phyloP scores from a whole-genome alignment of 2,329 filamentous ascomycete genomes.

The Proliferodiscus dingleyae region DNA sequence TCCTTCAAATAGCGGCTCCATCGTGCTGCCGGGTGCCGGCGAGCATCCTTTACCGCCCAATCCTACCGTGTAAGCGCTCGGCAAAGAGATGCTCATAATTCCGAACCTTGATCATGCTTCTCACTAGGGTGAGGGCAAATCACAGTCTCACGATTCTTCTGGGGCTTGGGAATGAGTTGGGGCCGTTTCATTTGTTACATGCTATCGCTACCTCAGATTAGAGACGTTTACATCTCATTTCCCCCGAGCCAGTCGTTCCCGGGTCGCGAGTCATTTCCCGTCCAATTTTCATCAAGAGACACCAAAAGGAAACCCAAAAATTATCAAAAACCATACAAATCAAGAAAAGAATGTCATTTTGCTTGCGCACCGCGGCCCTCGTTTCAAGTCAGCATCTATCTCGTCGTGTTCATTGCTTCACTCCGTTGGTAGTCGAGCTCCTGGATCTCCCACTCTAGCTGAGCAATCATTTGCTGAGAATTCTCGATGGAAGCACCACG shows the following conservation, averaged over 20 bases:
- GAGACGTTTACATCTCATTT: conserved; percentile 11
- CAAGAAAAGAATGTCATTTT: conserved; percentile 1
- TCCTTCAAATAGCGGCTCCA: no score
- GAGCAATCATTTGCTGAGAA: conserved; percentile 63
- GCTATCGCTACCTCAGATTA: conserved; percentile 19
- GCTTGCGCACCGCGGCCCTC: not conserved
- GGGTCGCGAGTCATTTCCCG: conserved; percentile 20
- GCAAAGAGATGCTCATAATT: conserved; percentile 5
- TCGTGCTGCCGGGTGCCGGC: not conserved
- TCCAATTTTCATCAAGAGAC: conserved; percentile 4
- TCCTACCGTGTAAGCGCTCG: conserved; percentile 19
- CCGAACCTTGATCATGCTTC: conserved; percentile 4
- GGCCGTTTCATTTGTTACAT: conserved; percentile 27
- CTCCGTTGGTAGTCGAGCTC: conserved; percentile 34
- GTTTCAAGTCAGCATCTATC: not conserved
- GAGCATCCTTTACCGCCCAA: conserved; percentile 9
- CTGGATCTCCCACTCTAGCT: conserved; percentile 57
- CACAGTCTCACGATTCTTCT: conserved; percentile 9
- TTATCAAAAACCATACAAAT: conserved; percentile 15
- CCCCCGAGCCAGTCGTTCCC: conserved; percentile 19
- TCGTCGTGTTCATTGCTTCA: conserved; percentile 5
- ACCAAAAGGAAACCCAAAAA: conserved; percentile 5
- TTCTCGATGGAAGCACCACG: conserved; percentile 67
- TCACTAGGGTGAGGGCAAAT: conserved; percentile 12
- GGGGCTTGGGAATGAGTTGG: conserved; percentile 5